Evolutionary conservation across 371 early-diverging fungal species (phyloP).

Genomic region (Rhizopus delemar): DNA sequence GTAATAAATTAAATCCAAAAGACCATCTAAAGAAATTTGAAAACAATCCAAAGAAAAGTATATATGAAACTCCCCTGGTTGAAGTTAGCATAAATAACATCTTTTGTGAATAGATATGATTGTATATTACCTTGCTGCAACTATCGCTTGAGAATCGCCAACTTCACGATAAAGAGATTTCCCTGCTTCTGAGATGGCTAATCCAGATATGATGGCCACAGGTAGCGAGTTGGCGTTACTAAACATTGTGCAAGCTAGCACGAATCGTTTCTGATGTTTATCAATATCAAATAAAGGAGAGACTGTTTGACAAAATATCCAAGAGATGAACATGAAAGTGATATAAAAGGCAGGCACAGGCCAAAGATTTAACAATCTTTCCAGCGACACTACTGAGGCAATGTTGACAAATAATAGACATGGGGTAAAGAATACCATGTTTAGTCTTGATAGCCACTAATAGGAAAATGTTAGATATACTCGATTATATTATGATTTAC

Average conservation of each 20-base stretch:
- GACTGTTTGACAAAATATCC: slow-evolving; percentile 23
- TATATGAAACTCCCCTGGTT: slow-evolving; percentile 71
- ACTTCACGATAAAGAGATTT: slow-evolving; percentile 59
- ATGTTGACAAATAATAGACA: slow-evolving; percentile 76
- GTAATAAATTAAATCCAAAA: slow-evolving; percentile 69
- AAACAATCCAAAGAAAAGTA: slow-evolving; percentile 73
- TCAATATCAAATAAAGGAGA: slow-evolving; percentile 49
- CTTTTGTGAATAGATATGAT: background rate
- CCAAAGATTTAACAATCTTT: slow-evolving; percentile 67
- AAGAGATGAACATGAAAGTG: slow-evolving; percentile 32
- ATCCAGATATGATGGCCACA: slow-evolving; percentile 67
- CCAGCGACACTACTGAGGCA: slow-evolving; percentile 61
- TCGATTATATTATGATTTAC: background rate
- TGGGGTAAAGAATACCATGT: slow-evolving; percentile 75
- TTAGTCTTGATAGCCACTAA: slow-evolving; percentile 70
- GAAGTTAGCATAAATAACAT: background rate
- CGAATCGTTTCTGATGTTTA: slow-evolving; percentile 60
- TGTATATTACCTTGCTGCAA: slow-evolving; percentile 59
- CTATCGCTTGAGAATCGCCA: slow-evolving; percentile 61
- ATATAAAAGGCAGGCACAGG: slow-evolving; percentile 69
- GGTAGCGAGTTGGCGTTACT: slow-evolving; percentile 76
- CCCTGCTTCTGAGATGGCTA: slow-evolving; percentile 67
- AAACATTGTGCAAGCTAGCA: slow-evolving; percentile 68
- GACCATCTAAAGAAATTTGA: slow-evolving; percentile 77
- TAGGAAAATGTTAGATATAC: background rate